Base-by-base conservation (phyloP, 495 filamentous ascomycete genomes). In the Penicillium salamii region DNA sequence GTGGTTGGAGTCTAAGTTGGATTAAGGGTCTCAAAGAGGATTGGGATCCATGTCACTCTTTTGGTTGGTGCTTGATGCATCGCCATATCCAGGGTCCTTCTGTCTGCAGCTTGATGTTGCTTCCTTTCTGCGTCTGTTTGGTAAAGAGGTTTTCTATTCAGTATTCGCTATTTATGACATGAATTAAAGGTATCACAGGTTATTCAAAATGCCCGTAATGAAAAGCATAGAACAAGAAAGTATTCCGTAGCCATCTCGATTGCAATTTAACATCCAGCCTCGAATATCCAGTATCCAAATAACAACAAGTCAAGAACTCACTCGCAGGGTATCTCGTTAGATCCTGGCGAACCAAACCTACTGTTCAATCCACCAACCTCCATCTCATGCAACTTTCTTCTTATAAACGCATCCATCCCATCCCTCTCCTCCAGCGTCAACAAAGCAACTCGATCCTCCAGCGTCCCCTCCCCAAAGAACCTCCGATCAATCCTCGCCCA, bases 1-100 rank as follows among this genome's bases (percentile, higher is more conserved):
- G 37, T 63, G 54, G 38, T 28, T 63, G 42, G 18, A 51, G 38
- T 50, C 40, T 6, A 54, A 57, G 50, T 21, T 62, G 33, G 33
- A 36, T 36, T 18, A 36, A 36, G 33, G 17, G 17, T 5, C 5
- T 36, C 17, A 3, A n/a, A n/a, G 15, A 14, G 33, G n/a, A 36
- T 36, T 18, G n/a, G n/a, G 33, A 17, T 14, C 33, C 15, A 17
- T 36, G 33, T 36, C n/a, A 14, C 14, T 36, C 33, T 14, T 36
- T 36, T 36, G 33, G n/a, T 8, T n/a, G 14, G 14, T 36, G n/a
- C 33, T 36, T 36, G 33, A 36, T 36, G 33, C n/a, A 17, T 36
- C 17, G 33, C 15, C 3, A 4, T 36, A 5, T 36, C 33, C n/a
- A 18, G 33, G 33, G n/a, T 36, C n/a, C 15, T 17, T 17, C n/a